phyloP scores from a whole-genome alignment of 176 grass and related monocot genomes.

The Poa annua region DNA sequence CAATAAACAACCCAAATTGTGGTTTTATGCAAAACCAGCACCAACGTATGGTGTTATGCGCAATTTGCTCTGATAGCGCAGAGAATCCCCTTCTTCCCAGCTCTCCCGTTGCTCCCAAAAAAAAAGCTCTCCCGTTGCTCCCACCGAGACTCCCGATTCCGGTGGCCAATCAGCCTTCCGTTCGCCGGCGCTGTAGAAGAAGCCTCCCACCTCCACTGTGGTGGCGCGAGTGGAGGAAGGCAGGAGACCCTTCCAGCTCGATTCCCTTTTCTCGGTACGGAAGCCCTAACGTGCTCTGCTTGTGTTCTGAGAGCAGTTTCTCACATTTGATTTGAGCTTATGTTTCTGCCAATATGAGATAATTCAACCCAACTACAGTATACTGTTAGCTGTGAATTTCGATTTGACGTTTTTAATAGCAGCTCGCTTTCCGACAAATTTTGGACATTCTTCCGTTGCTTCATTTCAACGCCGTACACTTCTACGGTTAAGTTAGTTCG shows the following conservation, averaged over 20 bases:
- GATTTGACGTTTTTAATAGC: neutral
- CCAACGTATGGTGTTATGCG: too few relatives aligned
- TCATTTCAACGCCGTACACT: neutral
- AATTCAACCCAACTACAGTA: neutral
- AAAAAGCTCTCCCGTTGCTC: conserved; percentile 12
- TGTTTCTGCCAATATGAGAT: neutral
- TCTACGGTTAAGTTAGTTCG: neutral
- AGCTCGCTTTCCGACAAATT: neutral
- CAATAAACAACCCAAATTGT: too few relatives aligned
- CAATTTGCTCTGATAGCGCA: too few relatives aligned
- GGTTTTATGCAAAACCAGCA: too few relatives aligned
- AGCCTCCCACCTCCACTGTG: neutral
- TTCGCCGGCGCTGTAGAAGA: neutral
- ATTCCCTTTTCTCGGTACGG: conserved; percentile 18
- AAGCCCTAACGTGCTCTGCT: neutral
- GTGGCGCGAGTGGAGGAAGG: neutral
- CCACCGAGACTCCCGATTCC: neutral
- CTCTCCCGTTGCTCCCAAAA: conserved; percentile 5
- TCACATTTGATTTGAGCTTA: neutral
- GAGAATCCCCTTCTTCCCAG: conserved; percentile 9
- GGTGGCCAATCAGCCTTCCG: neutral
- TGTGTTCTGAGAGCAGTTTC: neutral
- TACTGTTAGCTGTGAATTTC: neutral
- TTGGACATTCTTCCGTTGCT: neutral
- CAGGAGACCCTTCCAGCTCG: neutral